Evolutionary conservation across 208 protist species (phyloP).

Genomic region (Leishmania tarentolae): DNA sequence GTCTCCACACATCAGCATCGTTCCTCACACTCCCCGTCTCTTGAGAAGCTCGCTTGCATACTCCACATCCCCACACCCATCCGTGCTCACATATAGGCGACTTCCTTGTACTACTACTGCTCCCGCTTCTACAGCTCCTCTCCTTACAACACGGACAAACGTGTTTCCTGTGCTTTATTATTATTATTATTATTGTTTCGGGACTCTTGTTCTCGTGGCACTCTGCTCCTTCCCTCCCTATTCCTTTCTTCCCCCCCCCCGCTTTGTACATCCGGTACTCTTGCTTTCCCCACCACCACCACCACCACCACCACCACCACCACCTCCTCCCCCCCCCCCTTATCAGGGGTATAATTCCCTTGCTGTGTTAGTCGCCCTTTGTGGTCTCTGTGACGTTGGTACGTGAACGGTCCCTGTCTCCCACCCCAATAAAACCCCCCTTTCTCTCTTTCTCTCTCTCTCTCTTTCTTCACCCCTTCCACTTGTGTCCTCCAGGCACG

Average conservation of each 20-base stretch:
- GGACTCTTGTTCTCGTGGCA: background rate
- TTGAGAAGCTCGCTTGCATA: background rate
- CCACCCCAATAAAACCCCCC: background rate
- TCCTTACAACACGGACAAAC: background rate
- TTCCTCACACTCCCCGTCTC: background rate
- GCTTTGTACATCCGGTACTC: background rate
- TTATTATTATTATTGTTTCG: background rate
- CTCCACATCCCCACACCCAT: background rate
- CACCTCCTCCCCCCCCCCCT: background rate
- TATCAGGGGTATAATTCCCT: background rate
- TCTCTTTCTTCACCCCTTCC: background rate
- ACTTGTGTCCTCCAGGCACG: background rate
- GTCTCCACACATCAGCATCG: background rate
- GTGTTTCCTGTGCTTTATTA: background rate
- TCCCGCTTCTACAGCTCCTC: background rate
- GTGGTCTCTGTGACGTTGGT: background rate
- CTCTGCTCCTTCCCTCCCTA: background rate
- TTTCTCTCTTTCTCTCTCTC: background rate
- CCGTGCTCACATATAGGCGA: background rate
- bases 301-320: no score
- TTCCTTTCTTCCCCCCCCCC: background rate
- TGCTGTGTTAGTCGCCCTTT: background rate
- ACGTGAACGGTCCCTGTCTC: background rate
- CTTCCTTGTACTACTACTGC: background rate
- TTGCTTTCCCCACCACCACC: background rate